These are phyloP conservation scores for Encephalitozoon romaleae DNA, from an alignment of 371 early-diverging fungal species.

Conservation along the genomic window DNA sequence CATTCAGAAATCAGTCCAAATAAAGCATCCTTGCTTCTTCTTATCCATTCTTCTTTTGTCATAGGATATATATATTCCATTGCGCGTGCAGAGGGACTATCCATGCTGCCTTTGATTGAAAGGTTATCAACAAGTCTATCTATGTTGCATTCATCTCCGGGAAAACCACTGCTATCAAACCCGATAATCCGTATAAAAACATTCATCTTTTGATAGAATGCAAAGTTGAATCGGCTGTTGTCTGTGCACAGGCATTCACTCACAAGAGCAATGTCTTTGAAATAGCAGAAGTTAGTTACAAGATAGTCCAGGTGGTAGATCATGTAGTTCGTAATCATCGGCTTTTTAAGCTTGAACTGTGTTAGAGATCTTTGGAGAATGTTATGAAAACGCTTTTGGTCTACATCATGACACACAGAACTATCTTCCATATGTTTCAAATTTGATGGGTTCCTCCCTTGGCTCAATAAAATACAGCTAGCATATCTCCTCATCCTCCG, in stretches of 20 bases:
- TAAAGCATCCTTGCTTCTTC: neutral
- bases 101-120: too few relatives aligned
- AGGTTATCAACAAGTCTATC: neutral
- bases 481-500: conserved; percentile 35
- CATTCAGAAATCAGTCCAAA: neutral
- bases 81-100: neutral
- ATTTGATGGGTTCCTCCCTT: neutral
- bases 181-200: conserved; percentile 10
- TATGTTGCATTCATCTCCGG: neutral
- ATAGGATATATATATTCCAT: neutral
- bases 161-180: neutral
- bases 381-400: conserved; percentile 7
- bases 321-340: conserved; percentile 11
- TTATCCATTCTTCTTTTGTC: conserved; percentile 1
- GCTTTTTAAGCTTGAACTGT: conserved; percentile 12
- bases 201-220: neutral
- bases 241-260: conserved; percentile 24
- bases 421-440: neutral
- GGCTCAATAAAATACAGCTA: neutral
- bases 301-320: conserved; percentile 38
- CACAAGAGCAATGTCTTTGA: conserved; percentile 34
- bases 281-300: conserved; percentile 34
- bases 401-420: neutral
- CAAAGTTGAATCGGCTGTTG: conserved; percentile 25
- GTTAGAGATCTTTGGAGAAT: conserved; percentile 13